Base-by-base conservation (phyloP, 2,329 filamentous ascomycete genomes). In the Anisogramma anomala region DNA sequence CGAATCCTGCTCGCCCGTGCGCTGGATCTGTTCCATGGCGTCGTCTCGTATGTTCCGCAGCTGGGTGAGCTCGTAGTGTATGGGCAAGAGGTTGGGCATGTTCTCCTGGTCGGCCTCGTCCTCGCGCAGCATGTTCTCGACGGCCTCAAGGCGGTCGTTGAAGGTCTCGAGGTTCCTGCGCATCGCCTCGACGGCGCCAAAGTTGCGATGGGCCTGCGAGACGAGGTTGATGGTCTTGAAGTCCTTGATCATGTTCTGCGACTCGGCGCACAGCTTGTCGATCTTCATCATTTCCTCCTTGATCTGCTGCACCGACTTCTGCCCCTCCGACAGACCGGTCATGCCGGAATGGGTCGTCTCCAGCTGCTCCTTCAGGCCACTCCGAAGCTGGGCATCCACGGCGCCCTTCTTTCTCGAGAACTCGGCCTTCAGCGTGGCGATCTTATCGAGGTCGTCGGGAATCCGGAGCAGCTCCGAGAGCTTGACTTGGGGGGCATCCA, bases 231-330 rank as follows among this genome's bases (percentile, higher is more conserved):
- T 91, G 57, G 86, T 85, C 26, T 83, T 82, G 62, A 98, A 96
- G 67, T 98, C 91, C 56, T 84, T 80, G 55, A 98, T 94, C 78
- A 95, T 95, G 58, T 85, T 86, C 67, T 96, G 89, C 41, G 88
- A 88, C 64, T 98, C 93, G 49, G 88, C 87, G 66, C 91, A 98
- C 49, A 98, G 76, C 65, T 85, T 87, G 67, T 98, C 91, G 55
- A 98, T 96, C 65, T 89, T 93, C 71, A 93, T 87, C 77, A 98
- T 91, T 67, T 98, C 91, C 51, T 96, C 89, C 62, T 94, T 94
- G 64, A 95, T 95, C 53, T 83, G 77, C 57, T 85, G 82, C 26
- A 98, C 84, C 47, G 85, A 85, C 60, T 88, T 84, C 63, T 96
- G 88, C 42, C 88, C 88, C 57, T 95, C 87, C 33, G 77, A 78